A percentile compares a stretch with the other conserved stretches of the same genome.
Evolutionary conservation across 1,139 yeast genomes (phyloP).

Genomic region (Sugiyamaella japonica): DNA sequence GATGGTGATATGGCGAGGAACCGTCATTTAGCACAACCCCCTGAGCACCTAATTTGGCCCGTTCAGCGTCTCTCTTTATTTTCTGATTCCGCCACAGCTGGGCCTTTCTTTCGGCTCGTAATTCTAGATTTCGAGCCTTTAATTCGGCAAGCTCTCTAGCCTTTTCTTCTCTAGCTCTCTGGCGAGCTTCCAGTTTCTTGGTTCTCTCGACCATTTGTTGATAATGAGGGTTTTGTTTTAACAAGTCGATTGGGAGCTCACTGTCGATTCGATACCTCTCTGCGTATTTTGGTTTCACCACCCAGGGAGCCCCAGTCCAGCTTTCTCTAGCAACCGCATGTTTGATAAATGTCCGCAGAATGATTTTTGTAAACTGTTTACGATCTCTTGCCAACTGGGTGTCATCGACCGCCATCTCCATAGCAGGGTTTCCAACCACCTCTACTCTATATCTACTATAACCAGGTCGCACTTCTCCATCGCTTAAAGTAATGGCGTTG

Average conservation of each 20-base stretch:
- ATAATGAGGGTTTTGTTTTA: constrained; percentile 21
- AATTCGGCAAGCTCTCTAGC: constrained; percentile 17
- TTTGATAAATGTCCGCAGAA: constrained; percentile 84
- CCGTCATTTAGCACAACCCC: background rate
- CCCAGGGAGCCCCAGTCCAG: constrained; percentile 95
- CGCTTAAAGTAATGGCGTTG: constrained; percentile 43
- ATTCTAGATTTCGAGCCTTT: constrained; percentile 16
- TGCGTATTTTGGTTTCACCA: constrained; percentile 74
- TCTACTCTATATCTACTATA: constrained; percentile 72
- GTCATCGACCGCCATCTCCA: constrained; percentile 71
- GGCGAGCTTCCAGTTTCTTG: constrained; percentile 14
- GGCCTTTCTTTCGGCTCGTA: constrained; percentile 21
- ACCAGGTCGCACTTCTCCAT: constrained; percentile 55
- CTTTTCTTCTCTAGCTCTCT: constrained; percentile 19
- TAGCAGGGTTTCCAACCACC: constrained; percentile 48
- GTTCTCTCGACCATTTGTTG: constrained; percentile 17
- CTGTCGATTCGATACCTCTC: constrained; percentile 40
- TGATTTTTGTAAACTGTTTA: constrained; percentile 83
- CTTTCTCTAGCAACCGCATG: constrained; percentile 78
- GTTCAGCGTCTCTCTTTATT: constrained; percentile 22
- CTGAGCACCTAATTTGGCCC: constrained; percentile 15
- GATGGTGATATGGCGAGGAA: background rate
- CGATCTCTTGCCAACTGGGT: constrained; percentile 77
- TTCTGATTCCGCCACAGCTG: constrained; percentile 19
- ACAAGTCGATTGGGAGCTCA: constrained; percentile 38